phyloP scores from a whole-genome alignment of 2,329 filamentous ascomycete species.

The Grosmannia serpens region DNA sequence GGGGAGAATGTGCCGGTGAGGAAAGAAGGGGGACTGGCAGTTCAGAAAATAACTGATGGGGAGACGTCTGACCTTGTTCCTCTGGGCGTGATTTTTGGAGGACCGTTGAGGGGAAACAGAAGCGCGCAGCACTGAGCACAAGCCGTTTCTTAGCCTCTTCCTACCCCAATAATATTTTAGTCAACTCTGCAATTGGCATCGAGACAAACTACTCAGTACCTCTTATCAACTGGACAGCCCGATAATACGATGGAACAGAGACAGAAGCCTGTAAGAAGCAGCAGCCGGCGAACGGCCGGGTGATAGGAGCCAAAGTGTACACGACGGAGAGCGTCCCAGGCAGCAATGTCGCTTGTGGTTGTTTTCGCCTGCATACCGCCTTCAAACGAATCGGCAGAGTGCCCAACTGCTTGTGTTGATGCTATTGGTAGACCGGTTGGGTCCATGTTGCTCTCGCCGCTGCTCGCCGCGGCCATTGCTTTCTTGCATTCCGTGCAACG shows the following conservation, averaged over 20 bases:
- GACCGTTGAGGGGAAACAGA: not conserved
- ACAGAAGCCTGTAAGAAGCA: not conserved
- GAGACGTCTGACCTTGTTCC: not conserved
- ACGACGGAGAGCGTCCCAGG: not conserved
- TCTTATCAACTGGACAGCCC: not conserved
- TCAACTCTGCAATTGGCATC: not conserved
- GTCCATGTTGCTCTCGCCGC: not conserved
- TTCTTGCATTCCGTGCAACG: not conserved
- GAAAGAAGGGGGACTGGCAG: not conserved
- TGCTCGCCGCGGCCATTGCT: not conserved
- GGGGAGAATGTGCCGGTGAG: not conserved
- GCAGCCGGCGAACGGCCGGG: not conserved
- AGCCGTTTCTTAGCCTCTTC: not conserved
- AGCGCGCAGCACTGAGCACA: not conserved
- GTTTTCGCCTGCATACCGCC: not conserved
- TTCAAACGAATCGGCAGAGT: not conserved
- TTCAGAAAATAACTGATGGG: not conserved
- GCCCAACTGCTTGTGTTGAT: not conserved
- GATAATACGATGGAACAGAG: not conserved
- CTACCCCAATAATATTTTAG: not conserved
- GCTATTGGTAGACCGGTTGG: not conserved
- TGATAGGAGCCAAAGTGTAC: not conserved
- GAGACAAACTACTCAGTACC: not conserved
- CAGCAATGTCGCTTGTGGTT: not conserved
- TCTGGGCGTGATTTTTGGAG: constrained; percentile 1